Percentiles rank a stretch among this genome's conserved stretches.
phyloP scores from a whole-genome alignment of 2,329 filamentous ascomycete species.

The Beauveria bassiana region DNA sequence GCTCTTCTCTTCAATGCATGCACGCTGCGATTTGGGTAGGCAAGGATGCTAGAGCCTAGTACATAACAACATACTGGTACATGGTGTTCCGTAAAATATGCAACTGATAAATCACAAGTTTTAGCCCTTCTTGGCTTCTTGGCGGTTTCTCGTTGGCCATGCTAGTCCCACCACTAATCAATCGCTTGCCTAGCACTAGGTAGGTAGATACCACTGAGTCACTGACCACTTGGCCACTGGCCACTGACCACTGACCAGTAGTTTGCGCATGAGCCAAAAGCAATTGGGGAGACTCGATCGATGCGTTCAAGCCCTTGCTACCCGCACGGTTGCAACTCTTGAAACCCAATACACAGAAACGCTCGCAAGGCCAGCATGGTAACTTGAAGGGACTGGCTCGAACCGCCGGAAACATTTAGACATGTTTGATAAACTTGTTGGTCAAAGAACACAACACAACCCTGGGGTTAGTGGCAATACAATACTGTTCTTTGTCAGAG shows the following conservation, averaged over 20 bases:
- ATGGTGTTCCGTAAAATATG: neutral
- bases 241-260: too few species aligned
- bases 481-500: too few species aligned
- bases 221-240: too few species aligned
- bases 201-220: too few species aligned
- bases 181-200: too few species aligned
- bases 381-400: neutral
- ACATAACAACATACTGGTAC: neutral
- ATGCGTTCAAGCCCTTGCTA: neutral
- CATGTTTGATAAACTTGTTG: neutral
- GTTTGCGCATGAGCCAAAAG: neutral
- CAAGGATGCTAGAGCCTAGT: neutral
- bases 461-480: neutral
- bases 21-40: neutral
- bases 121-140: conserved; percentile 1
- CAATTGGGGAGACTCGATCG: neutral
- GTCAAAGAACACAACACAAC: too few species aligned
- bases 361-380: neutral
- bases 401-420: neutral
- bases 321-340: neutral
- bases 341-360: neutral
- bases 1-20: neutral
- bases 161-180: neutral
- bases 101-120: neutral
- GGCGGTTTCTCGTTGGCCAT: neutral